Evolutionary conservation across 106 monocot genomes (phyloP), one percentile per base, ranked within the genome.

Genomic region (Platanthera zijinensis): DNA sequence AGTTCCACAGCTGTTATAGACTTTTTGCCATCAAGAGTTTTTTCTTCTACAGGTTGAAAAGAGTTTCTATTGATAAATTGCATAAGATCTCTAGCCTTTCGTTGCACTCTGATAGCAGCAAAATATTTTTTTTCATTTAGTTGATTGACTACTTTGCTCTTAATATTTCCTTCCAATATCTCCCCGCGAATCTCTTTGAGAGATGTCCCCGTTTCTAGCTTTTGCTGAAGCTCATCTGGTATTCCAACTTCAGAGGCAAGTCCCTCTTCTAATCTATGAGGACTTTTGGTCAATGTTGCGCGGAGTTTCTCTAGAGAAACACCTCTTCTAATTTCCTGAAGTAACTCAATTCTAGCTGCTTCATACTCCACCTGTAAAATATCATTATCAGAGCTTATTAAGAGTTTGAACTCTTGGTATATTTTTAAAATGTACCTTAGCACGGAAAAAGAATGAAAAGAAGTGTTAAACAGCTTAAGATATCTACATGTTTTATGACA

Each of bases 341-440:
- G 75, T 51, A 95, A 84, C 74, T 95, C 95, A 67, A 71, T 62
- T 75, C 92, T 84, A 52, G 92, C 90, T 22, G 84, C 88, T 88
- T 95, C 95, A 78, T 95, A 95, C 47, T 95, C 95, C 80, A 82
- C 90, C 95, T 95, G 80, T 17, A 81, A 79, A 69, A 80, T 70
- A 47, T 13, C n/a, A 72, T 25, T 5, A 11, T 0, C 21, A 12
- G 2, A 10, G 39, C 61, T 22, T 7, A 2, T 77, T 11, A 76
- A 69, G 49, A 5, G 17, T 50, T 77, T 71, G 71, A 48, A 71
- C 53, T 14, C 45, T 5, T 32, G 5, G 19, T 56, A 13, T n/a
- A 49, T 49, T 6, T 46, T 49, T 50, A 22, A 19, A 18, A 4
- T 21, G 22, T 67, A 67, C 32, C 30, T 67, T 17, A 67, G 17